A percentile compares a stretch with the other conserved stretches of the same genome.
phyloP scores from a whole-genome alignment of 129 eudicot genomes.

The Centrapalus pauciflorus region DNA sequence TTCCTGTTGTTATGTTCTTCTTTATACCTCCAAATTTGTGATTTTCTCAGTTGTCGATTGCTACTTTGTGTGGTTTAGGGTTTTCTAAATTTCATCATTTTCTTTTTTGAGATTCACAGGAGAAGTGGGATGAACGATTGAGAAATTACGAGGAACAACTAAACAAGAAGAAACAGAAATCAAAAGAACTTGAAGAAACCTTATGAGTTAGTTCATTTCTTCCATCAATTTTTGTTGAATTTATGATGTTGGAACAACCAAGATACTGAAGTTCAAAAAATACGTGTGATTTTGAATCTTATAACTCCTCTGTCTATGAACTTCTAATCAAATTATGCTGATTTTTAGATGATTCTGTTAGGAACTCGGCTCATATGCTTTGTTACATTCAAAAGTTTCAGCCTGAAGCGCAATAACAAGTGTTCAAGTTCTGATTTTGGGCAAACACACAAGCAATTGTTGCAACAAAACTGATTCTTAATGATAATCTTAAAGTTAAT shows the following conservation, averaged over 20 bases:
- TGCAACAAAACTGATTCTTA: too few species aligned
- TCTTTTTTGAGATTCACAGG: slow-evolving; percentile 37
- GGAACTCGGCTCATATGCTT: too few species aligned
- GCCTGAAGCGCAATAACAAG: too few species aligned
- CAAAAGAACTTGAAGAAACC: slow-evolving; percentile 32
- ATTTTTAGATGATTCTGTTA: slow-evolving; percentile 6
- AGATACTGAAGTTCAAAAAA: not conserved
- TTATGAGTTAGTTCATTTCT: slow-evolving; percentile 16
- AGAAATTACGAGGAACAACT: slow-evolving; percentile 77
- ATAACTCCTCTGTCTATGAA: not conserved
- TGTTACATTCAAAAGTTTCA: too few species aligned
- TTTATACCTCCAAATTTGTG: not conserved
- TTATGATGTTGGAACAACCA: not conserved
- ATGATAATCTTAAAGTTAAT: too few species aligned
- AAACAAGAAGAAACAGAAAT: slow-evolving; percentile 39
- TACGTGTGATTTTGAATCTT: not conserved
- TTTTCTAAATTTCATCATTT: not conserved
- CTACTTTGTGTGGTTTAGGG: not conserved
- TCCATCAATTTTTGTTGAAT: not conserved
- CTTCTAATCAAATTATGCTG: not conserved
- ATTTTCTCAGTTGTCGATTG: not conserved
- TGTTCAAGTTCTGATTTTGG: too few species aligned
- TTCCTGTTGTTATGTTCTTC: not conserved
- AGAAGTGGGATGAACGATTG: slow-evolving; percentile 87
- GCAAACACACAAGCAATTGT: too few species aligned